phyloP scores from a whole-genome alignment of 441 rosid genomes.

The Arabidopsis hybrid region DNA sequence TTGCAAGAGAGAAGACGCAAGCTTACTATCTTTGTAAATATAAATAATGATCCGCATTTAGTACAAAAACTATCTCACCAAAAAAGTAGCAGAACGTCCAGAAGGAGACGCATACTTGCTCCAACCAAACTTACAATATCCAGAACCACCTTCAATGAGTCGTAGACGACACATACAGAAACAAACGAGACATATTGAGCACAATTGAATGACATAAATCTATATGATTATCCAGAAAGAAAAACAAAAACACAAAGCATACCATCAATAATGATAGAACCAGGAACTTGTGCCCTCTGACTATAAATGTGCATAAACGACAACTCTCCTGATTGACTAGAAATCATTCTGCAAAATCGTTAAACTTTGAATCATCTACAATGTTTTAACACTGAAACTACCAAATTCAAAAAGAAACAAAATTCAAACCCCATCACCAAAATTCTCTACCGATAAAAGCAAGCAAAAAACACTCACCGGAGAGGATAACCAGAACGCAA shows the following conservation, averaged over 20 bases:
- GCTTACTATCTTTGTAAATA: constrained; percentile 13
- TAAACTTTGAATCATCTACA: neutral
- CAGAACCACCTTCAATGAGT: constrained; percentile 74
- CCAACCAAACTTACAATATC: constrained; percentile 94
- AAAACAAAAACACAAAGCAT: constrained; percentile 11
- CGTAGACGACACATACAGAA: too few relatives aligned
- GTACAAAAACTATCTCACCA: constrained; percentile 59
- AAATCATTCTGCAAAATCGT: constrained; percentile 51
- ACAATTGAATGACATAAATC: neutral
- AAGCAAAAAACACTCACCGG: constrained; percentile 50
- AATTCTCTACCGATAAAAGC: neutral
- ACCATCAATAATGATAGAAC: constrained; percentile 87
- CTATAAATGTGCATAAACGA: constrained; percentile 75
- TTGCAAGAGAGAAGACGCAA: constrained; percentile 22
- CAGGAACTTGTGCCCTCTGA: constrained; percentile 67
- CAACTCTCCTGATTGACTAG: constrained; percentile 50
- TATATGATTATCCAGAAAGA: too few relatives aligned
- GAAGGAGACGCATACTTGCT: constrained; percentile 79
- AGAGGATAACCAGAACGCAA: constrained; percentile 72
- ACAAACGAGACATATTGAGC: neutral
- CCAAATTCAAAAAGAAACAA: too few relatives aligned
- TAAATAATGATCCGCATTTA: neutral
- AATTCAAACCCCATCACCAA: too few relatives aligned
- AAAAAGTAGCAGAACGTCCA: constrained; percentile 80
- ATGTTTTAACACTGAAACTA: neutral